A percentile compares a stretch with the other conserved stretches of the same genome.
These are phyloP conservation scores for Pyropia yezoensis DNA, from an alignment of 23 red algal genomes.

Conservation along the genomic window DNA sequence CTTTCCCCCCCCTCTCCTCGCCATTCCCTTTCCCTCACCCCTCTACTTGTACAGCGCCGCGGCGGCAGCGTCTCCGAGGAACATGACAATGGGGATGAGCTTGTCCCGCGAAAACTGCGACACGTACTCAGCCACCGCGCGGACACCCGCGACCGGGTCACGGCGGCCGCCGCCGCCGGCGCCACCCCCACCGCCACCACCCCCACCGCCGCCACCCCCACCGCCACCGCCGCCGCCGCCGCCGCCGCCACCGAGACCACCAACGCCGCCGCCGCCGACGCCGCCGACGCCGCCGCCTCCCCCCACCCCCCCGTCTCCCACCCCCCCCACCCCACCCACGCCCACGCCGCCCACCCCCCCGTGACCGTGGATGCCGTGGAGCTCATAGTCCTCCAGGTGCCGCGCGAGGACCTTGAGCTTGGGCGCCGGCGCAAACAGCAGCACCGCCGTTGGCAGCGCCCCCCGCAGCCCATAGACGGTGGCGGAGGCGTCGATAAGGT, in stretches of 20 bases:
- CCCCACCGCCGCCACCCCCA: no score
- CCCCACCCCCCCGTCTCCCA: no score
- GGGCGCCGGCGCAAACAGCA: constrained; percentile 60
- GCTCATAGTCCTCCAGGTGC: constrained; percentile 62
- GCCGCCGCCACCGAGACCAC: neutral
- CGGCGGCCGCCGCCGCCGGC: neutral
- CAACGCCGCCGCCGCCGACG: no score
- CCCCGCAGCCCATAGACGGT: constrained; percentile 43
- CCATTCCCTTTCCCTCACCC: no score
- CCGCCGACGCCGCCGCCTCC: no score
- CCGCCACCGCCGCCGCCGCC: no score
- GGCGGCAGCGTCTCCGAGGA: constrained; percentile 21
- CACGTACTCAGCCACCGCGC: constrained; percentile 49
- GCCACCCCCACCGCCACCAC: no score
- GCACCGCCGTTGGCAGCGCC: constrained; percentile 27
- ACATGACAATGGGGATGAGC: constrained; percentile 68
- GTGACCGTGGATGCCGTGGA: constrained; percentile 6
- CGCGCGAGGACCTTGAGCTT: constrained; percentile 72
- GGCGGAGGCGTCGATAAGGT: constrained; percentile 53
- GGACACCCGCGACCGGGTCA: constrained; percentile 30
- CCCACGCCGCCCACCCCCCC: no score
- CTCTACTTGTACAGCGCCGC: no score
- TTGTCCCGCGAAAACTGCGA: constrained; percentile 59
- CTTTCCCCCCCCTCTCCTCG: no score
- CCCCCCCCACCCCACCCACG: no score